Evolutionary conservation across 1,284 basidiomycete species (phyloP).

Genomic region (Bondarzewia mesenterica): DNA sequence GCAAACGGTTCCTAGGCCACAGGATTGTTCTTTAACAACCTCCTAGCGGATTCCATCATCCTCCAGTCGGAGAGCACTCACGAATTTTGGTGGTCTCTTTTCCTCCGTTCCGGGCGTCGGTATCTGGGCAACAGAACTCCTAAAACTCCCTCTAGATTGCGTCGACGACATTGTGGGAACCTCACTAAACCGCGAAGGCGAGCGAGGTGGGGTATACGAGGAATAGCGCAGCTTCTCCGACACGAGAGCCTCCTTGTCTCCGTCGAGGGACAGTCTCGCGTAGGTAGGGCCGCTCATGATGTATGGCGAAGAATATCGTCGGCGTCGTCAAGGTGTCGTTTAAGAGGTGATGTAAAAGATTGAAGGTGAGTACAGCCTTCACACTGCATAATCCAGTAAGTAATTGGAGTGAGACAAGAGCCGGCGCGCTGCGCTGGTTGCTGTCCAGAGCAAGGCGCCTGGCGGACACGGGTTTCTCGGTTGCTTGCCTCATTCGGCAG

Average conservation of each 20-base stretch:
- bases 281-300: not conserved
- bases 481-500: too few relatives aligned
- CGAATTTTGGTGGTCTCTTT: constrained; percentile 9
- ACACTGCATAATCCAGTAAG: too few relatives aligned
- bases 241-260: not conserved
- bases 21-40: not conserved
- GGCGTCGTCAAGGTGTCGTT: not conserved
- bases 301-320: not conserved
- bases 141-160: constrained; percentile 2
- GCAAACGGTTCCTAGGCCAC: constrained; percentile 35
- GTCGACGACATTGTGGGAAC: not conserved
- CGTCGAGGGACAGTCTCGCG: not conserved
- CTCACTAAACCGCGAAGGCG: not conserved
- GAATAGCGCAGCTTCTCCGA: not conserved
- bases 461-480: too few relatives aligned
- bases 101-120: constrained; percentile 10
- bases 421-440: too few relatives aligned
- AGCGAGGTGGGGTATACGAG: not conserved
- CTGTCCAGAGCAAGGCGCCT: too few relatives aligned
- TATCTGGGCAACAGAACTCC: constrained; percentile 9
- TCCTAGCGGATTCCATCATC: not conserved
- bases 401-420: too few relatives aligned
- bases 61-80: not conserved
- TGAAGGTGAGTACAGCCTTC: too few relatives aligned
- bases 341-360: too few relatives aligned